Evolutionary conservation across 495 filamentous ascomycete species (phyloP).

Genomic region (Mycothermus thermophilus): DNA sequence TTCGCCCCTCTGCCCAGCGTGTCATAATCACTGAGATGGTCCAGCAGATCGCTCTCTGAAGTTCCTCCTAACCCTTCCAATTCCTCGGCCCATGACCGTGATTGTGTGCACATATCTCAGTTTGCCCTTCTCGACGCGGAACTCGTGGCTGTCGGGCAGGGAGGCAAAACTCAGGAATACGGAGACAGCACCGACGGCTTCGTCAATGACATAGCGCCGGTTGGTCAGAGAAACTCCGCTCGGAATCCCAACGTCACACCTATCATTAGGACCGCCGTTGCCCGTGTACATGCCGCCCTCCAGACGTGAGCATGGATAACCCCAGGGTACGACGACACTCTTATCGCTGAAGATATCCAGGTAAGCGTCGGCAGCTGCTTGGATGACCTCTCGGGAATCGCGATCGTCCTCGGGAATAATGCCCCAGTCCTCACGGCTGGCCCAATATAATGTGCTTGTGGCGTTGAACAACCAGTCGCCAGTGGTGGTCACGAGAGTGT

Average conservation of each 20-base stretch:
- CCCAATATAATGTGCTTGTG: constrained; percentile 33
- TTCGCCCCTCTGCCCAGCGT: too few species aligned
- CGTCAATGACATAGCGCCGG: constrained; percentile 39
- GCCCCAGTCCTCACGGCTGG: constrained; percentile 29
- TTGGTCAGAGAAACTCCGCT: constrained; percentile 25
- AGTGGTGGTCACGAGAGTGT: constrained; percentile 28
- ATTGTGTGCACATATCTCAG: constrained; percentile 35
- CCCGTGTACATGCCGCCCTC: constrained; percentile 36
- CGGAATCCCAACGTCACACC: constrained; percentile 27
- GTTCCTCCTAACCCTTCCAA: background rate
- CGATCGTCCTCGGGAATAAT: constrained; percentile 29
- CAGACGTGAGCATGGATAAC: constrained; percentile 30
- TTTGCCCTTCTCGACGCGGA: constrained; percentile 36
- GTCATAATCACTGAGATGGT: too few species aligned
- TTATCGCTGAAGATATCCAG: constrained; percentile 33
- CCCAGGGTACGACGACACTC: constrained; percentile 35
- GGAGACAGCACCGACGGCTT: constrained; percentile 33
- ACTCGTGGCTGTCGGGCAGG: constrained; percentile 37
- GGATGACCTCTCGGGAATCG: constrained; percentile 30
- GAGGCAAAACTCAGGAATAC: constrained; percentile 31
- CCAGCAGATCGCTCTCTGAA: too few species aligned
- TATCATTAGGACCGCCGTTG: constrained; percentile 20
- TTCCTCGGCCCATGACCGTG: constrained; percentile 21
- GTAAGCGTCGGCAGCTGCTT: constrained; percentile 37
- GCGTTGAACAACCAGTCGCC: constrained; percentile 41